Evolutionary conservation across 768 basidiomycete species (phyloP).

Genomic region (Dendrothele bispora): DNA sequence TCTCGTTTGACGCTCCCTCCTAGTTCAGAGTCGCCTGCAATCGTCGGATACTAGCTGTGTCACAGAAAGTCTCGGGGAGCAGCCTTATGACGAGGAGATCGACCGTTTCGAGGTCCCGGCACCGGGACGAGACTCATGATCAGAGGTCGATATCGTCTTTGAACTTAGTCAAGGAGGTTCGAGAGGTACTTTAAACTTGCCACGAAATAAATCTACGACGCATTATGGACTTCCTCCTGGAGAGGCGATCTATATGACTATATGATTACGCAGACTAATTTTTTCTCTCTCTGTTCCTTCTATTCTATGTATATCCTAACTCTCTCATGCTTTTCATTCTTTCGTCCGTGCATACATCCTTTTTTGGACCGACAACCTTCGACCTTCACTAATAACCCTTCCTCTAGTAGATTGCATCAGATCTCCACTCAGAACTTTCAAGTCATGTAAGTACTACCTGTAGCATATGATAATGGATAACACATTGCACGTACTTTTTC

Average conservation of each 20-base stretch:
- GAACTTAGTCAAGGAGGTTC: background rate
- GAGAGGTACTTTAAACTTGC: background rate
- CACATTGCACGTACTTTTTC: background rate
- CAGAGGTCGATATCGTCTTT: conserved; percentile 9
- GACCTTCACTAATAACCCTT: no score
- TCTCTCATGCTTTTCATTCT: no score
- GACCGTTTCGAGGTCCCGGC: conserved; percentile 32
- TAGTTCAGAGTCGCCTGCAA: conserved; percentile 20
- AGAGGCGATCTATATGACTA: conserved; percentile 45
- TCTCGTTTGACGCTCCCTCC: conserved; percentile 10
- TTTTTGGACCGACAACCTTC: no score
- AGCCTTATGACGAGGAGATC: conserved; percentile 14
- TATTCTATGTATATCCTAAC: no score
- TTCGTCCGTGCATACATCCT: no score
- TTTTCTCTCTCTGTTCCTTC: no score
- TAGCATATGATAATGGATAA: no score
- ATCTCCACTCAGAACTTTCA: background rate
- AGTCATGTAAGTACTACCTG: background rate
- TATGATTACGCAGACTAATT: conserved; percentile 21
- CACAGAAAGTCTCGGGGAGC: no score
- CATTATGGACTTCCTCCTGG: conserved; percentile 18
- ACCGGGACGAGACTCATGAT: conserved; percentile 14
- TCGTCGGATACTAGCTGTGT: conserved; percentile 17
- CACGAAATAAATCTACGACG: conserved; percentile 27
- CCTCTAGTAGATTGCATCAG: no score